Base-by-base conservation (phyloP, 1,284 basidiomycete species). In the Sanghuangporus weigelae region DNA sequence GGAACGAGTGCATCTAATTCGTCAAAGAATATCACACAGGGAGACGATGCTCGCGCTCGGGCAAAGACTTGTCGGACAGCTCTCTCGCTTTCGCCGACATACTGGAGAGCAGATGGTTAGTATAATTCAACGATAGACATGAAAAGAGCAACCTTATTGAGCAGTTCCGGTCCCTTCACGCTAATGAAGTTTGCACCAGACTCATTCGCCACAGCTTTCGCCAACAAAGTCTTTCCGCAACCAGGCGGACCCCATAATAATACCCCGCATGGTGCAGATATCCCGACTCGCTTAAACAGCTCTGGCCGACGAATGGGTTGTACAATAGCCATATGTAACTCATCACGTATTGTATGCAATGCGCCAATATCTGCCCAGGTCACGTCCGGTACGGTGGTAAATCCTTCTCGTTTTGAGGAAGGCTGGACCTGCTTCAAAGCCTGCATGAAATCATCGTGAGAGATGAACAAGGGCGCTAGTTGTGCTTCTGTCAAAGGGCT, bases 211-310 rank as follows among this genome's bases (percentile, higher is more conserved):
- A 98, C 96, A 0, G 96, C 96, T 75, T 98, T 98, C 0, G 96
- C 96, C 7, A 98, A 78, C 21, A 98, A 73, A 0, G 96, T 99
- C 77, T 98, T 98, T 10, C 96, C 96, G 72, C 96, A 98, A 3
- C 96, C 96, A 0, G 96, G 96, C 8, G 96, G 96, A 16, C 96
- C 96, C 96, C 96, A 99, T n/a, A 98, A 78, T 21, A 98, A 79
- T 1, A 98, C 96, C 2, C 96, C 96, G 72, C 93, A 92, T 0
- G 92, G 86, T 7, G 92, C 87, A 50, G 88, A 85, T 67, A 97
- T 93, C 11, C 96, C 96, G 2, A 98, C 89, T 1, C 84, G 83
- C 57, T 77, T 84, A 76, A 98, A 99, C 1, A 98, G 74, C 72
- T 96, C 95, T 0, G 96, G 96, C 53, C 92, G 79, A 58, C 86